phyloP scores from a whole-genome alignment of 1,284 basidiomycete genomes.

The Calocybe gambosa region DNA sequence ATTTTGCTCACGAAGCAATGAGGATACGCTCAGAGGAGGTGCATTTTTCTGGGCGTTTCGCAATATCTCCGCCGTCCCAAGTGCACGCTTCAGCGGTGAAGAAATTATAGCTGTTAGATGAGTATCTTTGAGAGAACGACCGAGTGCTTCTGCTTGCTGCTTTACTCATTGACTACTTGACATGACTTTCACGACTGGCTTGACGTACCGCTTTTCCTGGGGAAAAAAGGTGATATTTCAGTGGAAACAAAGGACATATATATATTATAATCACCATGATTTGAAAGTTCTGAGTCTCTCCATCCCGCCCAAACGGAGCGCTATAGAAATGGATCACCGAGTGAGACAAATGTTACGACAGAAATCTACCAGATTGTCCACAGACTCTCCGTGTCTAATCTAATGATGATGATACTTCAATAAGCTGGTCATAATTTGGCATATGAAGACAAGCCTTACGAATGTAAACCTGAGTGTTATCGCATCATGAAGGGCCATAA shows the following conservation, averaged over 20 bases:
- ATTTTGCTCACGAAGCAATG: constrained; percentile 56
- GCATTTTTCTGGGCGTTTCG: constrained; percentile 35
- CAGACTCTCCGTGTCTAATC: constrained; percentile 79
- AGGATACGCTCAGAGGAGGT: constrained; percentile 46
- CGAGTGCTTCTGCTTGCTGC: constrained; percentile 82
- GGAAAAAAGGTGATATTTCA: not conserved
- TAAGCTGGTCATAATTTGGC: not conserved
- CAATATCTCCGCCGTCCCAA: constrained; percentile 63
- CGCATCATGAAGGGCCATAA: not conserved
- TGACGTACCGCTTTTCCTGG: constrained; percentile 62
- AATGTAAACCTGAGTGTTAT: constrained; percentile 25
- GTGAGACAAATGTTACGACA: constrained; percentile 1
- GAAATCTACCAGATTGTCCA: constrained; percentile 52
- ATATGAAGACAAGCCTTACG: constrained; percentile 19
- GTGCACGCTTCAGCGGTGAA: constrained; percentile 76
- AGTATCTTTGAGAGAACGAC: constrained; percentile 51
- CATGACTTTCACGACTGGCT: not conserved
- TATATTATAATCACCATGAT: constrained; percentile 59
- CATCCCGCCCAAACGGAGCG: constrained; percentile 75
- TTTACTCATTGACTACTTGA: not conserved
- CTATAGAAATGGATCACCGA: constrained; percentile 23
- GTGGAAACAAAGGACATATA: not conserved
- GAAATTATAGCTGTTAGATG: constrained; percentile 68
- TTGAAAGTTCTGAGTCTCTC: constrained; percentile 76
- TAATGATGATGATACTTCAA: constrained; percentile 20